Base-by-base conservation (phyloP, 2,329 filamentous ascomycete species). In the Balansia obtecta region DNA sequence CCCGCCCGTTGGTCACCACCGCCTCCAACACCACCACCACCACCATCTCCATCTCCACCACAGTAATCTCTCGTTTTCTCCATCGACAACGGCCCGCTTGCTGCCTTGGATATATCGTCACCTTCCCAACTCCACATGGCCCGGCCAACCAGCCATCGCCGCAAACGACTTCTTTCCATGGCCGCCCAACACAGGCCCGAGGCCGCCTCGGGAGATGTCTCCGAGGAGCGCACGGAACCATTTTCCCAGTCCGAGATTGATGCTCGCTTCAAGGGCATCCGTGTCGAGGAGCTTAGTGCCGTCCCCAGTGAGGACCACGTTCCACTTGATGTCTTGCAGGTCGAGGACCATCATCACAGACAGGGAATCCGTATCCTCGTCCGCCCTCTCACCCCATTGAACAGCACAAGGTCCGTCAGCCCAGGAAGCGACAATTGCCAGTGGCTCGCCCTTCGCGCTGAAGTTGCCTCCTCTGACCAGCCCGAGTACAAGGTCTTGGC, bases 301-400 rank as follows among this genome's bases (percentile, higher is more conserved):
- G 61, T 67, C 45, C 56, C 62, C 22, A 64, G 67, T 42, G 61
- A 66, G 54, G 68, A 69, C 54, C 65, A 68, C 27, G 70, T 80
- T n/a, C 73, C 76, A 22, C 67, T 81, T 53, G 76, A 80, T 59
- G 65, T 72, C 56, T 65, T 80, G 47, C 64, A 70, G 51, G 62
- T 76, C 55, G 72, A 75, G 58, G 72, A 75, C 53, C 67, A 73
- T 54, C 72, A 76, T 58, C 72, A 79, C 62, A 70, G 69, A 56
- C 68, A 75, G 59, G 76, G 75, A 57, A 76, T 80, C 55, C 75
- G 77, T 50, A 76, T 80, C 50, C 65, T 81, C 43, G 71, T 81
- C 51, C 70, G 77, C 45, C 77, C 76, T 42, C 65, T 80, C 49
- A 74, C 72, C 52, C 68, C 68, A 55, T 64, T 79, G 50, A 73